These are phyloP conservation scores for Fusarium temperatum DNA, from an alignment of 2,329 filamentous ascomycete genomes.

Conservation along the genomic window DNA sequence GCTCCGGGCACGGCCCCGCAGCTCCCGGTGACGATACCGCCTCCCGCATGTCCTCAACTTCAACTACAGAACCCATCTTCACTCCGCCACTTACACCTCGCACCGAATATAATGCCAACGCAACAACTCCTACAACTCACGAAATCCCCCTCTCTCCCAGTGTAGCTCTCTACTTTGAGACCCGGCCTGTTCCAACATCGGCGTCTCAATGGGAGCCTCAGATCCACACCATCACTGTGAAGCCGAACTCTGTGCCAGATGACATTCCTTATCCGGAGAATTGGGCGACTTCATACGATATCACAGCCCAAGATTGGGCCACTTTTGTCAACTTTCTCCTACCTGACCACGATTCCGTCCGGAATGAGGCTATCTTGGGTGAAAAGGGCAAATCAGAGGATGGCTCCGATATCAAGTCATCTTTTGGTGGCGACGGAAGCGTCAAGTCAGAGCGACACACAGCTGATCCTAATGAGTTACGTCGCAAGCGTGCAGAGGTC, in stretches of 20 bases:
- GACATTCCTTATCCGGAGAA: conserved; percentile 55
- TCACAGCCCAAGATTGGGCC: conserved; percentile 64
- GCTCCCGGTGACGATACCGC: conserved; percentile 49
- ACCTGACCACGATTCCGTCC: conserved; percentile 55
- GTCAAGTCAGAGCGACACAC: neutral
- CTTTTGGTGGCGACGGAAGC: conserved; percentile 3
- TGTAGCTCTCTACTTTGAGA: conserved; percentile 55
- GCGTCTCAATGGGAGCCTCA: conserved; percentile 40
- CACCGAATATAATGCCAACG: conserved; percentile 36
- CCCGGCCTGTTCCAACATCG: conserved; percentile 49
- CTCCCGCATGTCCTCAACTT: conserved; percentile 52
- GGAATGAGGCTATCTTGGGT: conserved; percentile 59
- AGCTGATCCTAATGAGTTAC: conserved; percentile 32
- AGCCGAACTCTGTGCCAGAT: conserved; percentile 48
- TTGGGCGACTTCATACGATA: conserved; percentile 53
- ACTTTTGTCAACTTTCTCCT: conserved; percentile 67
- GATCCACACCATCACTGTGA: conserved; percentile 49
- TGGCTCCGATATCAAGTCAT: conserved; percentile 40
- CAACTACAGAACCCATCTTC: conserved; percentile 57
- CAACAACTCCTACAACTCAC: conserved; percentile 15
- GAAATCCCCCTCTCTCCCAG: conserved; percentile 34
- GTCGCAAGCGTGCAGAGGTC: conserved; percentile 43
- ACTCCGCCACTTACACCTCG: conserved; percentile 62
- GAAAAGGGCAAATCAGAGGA: conserved; percentile 59
- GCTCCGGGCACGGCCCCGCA: conserved; percentile 36